Percentiles rank a stretch among this genome's conserved stretches.
phyloP scores from a whole-genome alignment of 148 eudicot species.

The Oxyria digyna region DNA sequence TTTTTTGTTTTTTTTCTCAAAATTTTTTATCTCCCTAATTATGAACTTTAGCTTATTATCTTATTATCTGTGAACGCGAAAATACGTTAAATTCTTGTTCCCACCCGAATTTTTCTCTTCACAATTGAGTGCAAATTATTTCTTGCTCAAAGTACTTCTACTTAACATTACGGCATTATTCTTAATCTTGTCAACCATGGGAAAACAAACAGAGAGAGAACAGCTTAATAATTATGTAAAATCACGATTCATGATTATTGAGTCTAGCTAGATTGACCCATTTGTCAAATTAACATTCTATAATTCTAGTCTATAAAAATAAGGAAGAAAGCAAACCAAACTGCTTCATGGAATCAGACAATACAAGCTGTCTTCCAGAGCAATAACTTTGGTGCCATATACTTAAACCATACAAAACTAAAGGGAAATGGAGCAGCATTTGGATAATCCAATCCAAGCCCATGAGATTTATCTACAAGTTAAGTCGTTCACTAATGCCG shows the following conservation, averaged over 20 bases:
- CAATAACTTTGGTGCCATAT: neutral
- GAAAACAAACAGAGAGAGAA: neutral
- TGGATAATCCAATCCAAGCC: neutral
- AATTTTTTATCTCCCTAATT: too few species aligned
- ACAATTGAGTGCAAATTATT: too few species aligned
- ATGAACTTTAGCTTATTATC: too few species aligned
- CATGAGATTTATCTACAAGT: neutral
- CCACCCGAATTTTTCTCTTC: too few species aligned
- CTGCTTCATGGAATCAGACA: constrained; percentile 3
- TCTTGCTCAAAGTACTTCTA: too few species aligned
- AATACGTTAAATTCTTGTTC: too few species aligned
- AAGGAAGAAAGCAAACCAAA: neutral
- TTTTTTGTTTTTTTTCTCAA: too few species aligned
- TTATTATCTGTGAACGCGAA: too few species aligned
- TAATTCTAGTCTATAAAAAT: neutral
- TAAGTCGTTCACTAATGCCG: neutral
- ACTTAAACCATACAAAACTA: neutral
- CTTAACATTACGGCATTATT: neutral
- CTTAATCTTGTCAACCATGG: neutral
- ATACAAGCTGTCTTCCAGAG: neutral
- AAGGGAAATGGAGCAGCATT: neutral
- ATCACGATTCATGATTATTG: neutral
- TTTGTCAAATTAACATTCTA: constrained; percentile 2
- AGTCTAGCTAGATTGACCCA: constrained; percentile 1
- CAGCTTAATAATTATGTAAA: neutral